A percentile compares a stretch with the other conserved stretches of the same genome.
Conservation (phyloP, 2,329 filamentous ascomycete species). For the Penicillium polonicum region DNA sequence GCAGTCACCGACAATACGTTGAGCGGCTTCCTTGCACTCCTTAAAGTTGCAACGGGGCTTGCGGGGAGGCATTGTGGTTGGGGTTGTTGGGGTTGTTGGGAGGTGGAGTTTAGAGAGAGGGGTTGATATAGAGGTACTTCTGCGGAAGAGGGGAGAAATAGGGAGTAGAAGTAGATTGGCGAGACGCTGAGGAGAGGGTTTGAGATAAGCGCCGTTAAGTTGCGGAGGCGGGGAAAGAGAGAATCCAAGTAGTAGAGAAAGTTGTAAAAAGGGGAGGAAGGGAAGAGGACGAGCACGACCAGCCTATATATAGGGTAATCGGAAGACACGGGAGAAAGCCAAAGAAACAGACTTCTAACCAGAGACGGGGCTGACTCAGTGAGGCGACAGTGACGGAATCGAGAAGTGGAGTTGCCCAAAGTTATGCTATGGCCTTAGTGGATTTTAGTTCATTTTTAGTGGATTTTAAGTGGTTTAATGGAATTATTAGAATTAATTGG, state of each 20-base stretch:
- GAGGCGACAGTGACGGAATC: conserved; percentile 27
- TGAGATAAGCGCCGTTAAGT: conserved; percentile 22
- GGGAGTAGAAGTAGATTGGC: background rate
- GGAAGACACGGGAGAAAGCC: conserved; percentile 26
- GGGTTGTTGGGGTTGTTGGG: background rate
- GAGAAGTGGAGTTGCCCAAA: conserved; percentile 22
- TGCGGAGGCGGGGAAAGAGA: conserved; percentile 8
- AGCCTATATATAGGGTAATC: conserved; percentile 22
- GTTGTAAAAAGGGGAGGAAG: conserved; percentile 7
- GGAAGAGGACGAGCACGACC: background rate
- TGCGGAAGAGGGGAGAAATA: conserved; percentile 2
- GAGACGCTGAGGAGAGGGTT: background rate
- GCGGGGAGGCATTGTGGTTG: conserved; percentile 47
- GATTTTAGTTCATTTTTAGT: background rate
- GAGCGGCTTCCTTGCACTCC: conserved; percentile 81
- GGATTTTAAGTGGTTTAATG: background rate
- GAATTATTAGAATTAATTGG: background rate
- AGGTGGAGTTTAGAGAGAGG: conserved; percentile 2
- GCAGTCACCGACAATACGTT: conserved; percentile 95
- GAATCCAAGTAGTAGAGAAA: background rate
- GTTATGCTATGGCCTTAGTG: conserved; percentile 1
- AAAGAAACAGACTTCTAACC: conserved; percentile 10
- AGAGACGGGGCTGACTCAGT: conserved; percentile 24
- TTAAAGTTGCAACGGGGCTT: conserved; percentile 79
- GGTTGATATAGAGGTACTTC: background rate